A percentile compares a stretch with the other conserved stretches of the same genome.
These are phyloP conservation scores for Termitomyces sp. DNA, from an alignment of 1,284 basidiomycete species.

Conservation along the genomic window DNA sequence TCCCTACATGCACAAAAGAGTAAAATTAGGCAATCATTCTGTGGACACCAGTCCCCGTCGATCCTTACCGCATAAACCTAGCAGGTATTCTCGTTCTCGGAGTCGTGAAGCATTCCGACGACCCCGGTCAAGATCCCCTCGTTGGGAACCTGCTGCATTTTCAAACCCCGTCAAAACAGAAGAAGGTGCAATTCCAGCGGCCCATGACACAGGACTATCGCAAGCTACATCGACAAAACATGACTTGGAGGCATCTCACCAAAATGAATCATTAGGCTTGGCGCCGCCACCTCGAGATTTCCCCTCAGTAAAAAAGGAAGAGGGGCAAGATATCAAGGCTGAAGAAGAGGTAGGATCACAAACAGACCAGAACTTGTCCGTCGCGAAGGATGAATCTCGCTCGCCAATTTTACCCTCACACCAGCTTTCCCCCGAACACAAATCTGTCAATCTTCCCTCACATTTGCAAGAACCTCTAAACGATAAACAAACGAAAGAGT, in stretches of 20 bases:
- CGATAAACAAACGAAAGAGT: background rate
- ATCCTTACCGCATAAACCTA: conserved; percentile 1
- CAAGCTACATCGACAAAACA: background rate
- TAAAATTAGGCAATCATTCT: conserved; percentile 34
- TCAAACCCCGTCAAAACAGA: background rate
- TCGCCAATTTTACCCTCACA: background rate
- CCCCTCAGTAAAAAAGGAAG: background rate
- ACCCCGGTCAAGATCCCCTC: conserved; percentile 13
- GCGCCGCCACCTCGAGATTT: background rate
- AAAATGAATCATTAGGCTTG: background rate
- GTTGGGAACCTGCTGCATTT: background rate
- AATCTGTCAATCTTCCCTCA: background rate
- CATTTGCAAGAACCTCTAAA: conserved; percentile 3
- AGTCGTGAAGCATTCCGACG: conserved; percentile 10
- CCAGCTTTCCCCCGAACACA: background rate
- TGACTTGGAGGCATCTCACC: background rate
- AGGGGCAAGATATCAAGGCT: background rate
- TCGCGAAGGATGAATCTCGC: background rate
- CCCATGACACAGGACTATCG: background rate
- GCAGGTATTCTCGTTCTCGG: conserved; percentile 9
- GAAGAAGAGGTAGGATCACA: background rate
- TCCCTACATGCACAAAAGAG: conserved; percentile 23
- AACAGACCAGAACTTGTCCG: background rate
- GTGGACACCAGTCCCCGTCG: conserved; percentile 23
- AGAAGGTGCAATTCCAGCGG: background rate